Conservation (phyloP, 345 rosid species). For the Melaleuca alternifolia region DNA sequence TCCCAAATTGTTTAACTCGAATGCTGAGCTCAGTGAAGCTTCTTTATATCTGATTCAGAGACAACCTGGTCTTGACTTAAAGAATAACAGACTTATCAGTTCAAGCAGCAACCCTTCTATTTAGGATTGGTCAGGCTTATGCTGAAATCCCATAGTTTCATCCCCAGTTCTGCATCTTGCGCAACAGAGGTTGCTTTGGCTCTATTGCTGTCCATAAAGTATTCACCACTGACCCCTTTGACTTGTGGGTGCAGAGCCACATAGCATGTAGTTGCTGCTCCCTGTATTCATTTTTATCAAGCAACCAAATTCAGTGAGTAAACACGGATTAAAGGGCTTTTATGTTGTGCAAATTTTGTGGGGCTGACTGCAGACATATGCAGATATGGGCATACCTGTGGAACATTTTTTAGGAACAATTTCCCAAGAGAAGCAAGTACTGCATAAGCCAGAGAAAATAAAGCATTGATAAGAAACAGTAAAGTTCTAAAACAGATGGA, state of each 20-base stretch:
- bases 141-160: slow-evolving; percentile 43
- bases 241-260: slow-evolving; percentile 59
- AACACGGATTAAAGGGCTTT: background rate
- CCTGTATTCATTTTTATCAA: slow-evolving; percentile 17
- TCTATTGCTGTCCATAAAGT: slow-evolving; percentile 41
- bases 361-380: background rate
- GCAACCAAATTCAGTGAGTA: background rate
- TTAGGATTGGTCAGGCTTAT: background rate
- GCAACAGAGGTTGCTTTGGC: slow-evolving; percentile 27
- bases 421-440: slow-evolving; percentile 15
- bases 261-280: slow-evolving; percentile 72
- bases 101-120: background rate
- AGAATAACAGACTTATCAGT: background rate
- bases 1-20: background rate
- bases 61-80: background rate
- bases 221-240: slow-evolving; percentile 37
- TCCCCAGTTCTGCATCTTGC: slow-evolving; percentile 32
- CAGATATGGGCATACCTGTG: slow-evolving; percentile 17
- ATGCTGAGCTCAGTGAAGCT: background rate
- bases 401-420: slow-evolving; percentile 28
- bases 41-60: background rate
- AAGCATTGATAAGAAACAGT: background rate
- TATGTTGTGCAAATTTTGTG: background rate
- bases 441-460: slow-evolving; percentile 8
- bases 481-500: background rate